Conservation (phyloP, 192 early-diverging fungal species). For the Podila epigama region DNA sequence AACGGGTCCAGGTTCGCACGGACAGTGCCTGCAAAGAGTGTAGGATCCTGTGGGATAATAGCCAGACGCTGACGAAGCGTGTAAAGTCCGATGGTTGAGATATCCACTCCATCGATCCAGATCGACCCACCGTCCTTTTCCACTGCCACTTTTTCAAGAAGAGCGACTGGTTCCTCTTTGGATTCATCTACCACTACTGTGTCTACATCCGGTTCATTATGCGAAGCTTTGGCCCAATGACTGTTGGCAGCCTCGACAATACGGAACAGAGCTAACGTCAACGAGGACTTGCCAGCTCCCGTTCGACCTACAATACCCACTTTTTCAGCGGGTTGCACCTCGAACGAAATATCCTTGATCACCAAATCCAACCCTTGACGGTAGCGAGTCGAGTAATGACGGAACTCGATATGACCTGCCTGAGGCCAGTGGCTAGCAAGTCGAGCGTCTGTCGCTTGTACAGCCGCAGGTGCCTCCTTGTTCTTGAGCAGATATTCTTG, state of each 20-base stretch:
- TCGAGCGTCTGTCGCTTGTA: slow-evolving; percentile 53
- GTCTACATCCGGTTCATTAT: slow-evolving; percentile 7
- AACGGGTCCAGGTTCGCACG: slow-evolving; percentile 33
- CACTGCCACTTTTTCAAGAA: slow-evolving; percentile 12
- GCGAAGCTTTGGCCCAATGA: slow-evolving; percentile 21
- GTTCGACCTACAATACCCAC: slow-evolving; percentile 78
- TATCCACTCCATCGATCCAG: slow-evolving; percentile 24
- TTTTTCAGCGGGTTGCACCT: slow-evolving; percentile 55
- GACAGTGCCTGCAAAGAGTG: slow-evolving; percentile 19
- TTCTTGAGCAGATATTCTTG: slow-evolving; percentile 82
- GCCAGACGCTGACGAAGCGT: slow-evolving; percentile 10
- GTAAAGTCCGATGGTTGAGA: slow-evolving; percentile 15
- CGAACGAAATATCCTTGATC: slow-evolving; percentile 70
- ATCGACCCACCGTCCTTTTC: slow-evolving; percentile 57
- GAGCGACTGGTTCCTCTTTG: too few relatives aligned
- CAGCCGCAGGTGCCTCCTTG: slow-evolving; percentile 75
- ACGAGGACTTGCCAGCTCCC: slow-evolving; percentile 55
- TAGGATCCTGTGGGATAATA: slow-evolving; percentile 31
- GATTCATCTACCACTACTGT: not conserved
- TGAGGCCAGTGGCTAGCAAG: slow-evolving; percentile 75
- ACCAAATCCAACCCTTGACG: slow-evolving; percentile 81
- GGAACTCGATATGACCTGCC: slow-evolving; percentile 75
- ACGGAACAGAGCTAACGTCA: slow-evolving; percentile 60
- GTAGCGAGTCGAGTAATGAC: slow-evolving; percentile 83
- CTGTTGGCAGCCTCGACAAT: slow-evolving; percentile 53